These are phyloP conservation scores for Epichloe sibirici DNA, from an alignment of 2,329 filamentous ascomycete genomes.

Conservation along the genomic window DNA sequence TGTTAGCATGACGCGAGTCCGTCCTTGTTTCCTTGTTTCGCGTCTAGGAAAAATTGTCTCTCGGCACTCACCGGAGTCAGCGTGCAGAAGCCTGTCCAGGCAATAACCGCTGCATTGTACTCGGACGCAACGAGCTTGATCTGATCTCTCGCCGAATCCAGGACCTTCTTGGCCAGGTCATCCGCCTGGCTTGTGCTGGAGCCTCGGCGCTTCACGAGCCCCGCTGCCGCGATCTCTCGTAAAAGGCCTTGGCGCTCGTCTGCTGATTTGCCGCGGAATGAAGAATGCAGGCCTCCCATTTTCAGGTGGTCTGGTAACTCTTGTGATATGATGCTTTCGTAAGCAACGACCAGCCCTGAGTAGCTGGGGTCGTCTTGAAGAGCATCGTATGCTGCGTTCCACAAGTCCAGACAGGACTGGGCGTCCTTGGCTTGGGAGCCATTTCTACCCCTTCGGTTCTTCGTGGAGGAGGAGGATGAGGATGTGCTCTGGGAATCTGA, in stretches of 20 bases:
- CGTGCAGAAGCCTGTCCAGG: constrained; percentile 25
- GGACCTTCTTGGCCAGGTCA: constrained; percentile 15
- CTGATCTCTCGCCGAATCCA: constrained; percentile 16
- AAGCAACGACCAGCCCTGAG: constrained; percentile 20
- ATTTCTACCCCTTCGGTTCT: background rate
- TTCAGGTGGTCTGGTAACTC: constrained; percentile 22
- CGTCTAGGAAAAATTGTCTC: background rate
- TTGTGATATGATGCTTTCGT: constrained; percentile 24
- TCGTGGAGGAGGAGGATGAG: background rate
- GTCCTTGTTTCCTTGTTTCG: background rate
- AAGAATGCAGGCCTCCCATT: constrained; percentile 15
- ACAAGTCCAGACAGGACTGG: constrained; percentile 16
- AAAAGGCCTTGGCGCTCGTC: constrained; percentile 18
- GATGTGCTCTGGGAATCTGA: background rate
- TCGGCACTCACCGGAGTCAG: constrained; percentile 21
- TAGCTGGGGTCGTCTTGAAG: constrained; percentile 19
- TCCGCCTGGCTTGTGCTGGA: constrained; percentile 17
- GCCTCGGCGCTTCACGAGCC: constrained; percentile 17
- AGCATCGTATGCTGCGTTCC: constrained; percentile 23
- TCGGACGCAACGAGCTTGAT: constrained; percentile 15
- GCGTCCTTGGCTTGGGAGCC: background rate
- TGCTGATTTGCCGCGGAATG: constrained; percentile 11
- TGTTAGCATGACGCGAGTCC: background rate
- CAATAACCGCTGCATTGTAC: constrained; percentile 19
- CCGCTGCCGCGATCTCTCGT: constrained; percentile 17